Percentiles rank a stretch among this genome's conserved stretches.
Evolutionary conservation across 2,329 filamentous ascomycete genomes (phyloP).

Genomic region (Apiospora kogelbergensis): DNA sequence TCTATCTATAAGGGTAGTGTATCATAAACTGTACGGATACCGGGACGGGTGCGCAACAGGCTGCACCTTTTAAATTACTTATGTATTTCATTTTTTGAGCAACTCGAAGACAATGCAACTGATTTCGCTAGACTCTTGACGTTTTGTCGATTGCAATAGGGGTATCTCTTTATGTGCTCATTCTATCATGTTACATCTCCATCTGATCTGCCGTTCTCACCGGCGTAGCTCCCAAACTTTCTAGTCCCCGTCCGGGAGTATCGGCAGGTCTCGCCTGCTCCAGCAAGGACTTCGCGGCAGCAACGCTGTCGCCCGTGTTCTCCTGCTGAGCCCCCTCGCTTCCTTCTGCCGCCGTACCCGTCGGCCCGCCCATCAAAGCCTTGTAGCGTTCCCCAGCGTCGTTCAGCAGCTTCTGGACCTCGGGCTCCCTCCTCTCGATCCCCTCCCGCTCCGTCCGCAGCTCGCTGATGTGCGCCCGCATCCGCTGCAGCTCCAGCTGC

Average conservation of each 20-base stretch:
- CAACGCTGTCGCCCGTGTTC: slow-evolving; percentile 13
- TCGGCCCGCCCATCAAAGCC: slow-evolving; percentile 11
- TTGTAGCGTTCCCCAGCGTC: slow-evolving; percentile 73
- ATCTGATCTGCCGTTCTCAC: slow-evolving; percentile 32
- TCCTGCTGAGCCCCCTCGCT: not conserved
- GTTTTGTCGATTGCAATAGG: not conserved
- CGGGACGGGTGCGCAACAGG: not conserved
- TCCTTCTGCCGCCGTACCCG: not conserved
- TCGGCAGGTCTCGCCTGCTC: slow-evolving; percentile 11
- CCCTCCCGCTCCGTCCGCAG: slow-evolving; percentile 60
- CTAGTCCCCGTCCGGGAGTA: slow-evolving; percentile 38
- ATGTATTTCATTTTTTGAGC: slow-evolving; percentile 6
- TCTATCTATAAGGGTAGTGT: slow-evolving; percentile 11
- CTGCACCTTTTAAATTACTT: not conserved
- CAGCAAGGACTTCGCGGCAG: slow-evolving; percentile 23
- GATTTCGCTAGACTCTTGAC: not conserved
- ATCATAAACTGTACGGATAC: slow-evolving; percentile 16
- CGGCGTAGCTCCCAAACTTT: slow-evolving; percentile 48
- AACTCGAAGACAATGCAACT: not conserved
- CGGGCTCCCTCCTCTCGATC: slow-evolving; percentile 68
- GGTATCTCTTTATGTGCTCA: not conserved
- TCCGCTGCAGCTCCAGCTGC: slow-evolving; percentile 50
- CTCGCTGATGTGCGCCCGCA: slow-evolving; percentile 57
- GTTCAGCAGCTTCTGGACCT: slow-evolving; percentile 78
- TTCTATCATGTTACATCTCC: slow-evolving; percentile 19